A percentile compares a stretch with the other conserved stretches of the same genome.
These are phyloP conservation scores for Cryptococcus sp. DNA, from an alignment of 1,284 basidiomycete species.

Conservation along the genomic window DNA sequence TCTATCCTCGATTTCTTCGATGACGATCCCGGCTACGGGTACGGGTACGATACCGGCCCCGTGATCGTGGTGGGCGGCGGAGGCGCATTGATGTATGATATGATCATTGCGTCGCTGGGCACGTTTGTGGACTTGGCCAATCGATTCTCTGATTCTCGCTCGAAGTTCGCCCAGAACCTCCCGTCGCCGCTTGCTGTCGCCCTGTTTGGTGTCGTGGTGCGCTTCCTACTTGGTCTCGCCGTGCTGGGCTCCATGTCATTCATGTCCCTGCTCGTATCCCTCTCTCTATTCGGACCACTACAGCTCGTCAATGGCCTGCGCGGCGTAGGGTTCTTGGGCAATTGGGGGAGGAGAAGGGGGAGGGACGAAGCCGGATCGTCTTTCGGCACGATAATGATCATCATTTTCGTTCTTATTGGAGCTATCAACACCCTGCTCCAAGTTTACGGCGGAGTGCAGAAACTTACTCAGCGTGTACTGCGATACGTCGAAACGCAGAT, in stretches of 20 bases:
- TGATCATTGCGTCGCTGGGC: constrained; percentile 35
- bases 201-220: constrained; percentile 24
- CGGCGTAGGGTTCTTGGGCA: constrained; percentile 35
- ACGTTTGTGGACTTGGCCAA: constrained; percentile 38
- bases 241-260: constrained; percentile 49
- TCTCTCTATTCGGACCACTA: constrained; percentile 46
- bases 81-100: constrained; percentile 36
- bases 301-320: constrained; percentile 47
- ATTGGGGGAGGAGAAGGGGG: constrained; percentile 20
- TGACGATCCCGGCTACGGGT: constrained; percentile 11
- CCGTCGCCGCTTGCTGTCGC: constrained; percentile 8
- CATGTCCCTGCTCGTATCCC: constrained; percentile 40
- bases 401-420: constrained; percentile 43
- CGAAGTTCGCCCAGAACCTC: not conserved
- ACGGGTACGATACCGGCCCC: constrained; percentile 18
- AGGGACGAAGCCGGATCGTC: constrained; percentile 10
- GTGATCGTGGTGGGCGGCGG: constrained; percentile 35
- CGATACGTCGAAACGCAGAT: constrained; percentile 48
- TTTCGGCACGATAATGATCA: constrained; percentile 31
- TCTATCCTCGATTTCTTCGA: constrained; percentile 21
- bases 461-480: constrained; percentile 28
- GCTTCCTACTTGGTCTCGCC: constrained; percentile 48
- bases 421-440: constrained; percentile 38
- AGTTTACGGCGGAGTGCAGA: constrained; percentile 33
- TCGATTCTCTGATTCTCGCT: constrained; percentile 16